These are phyloP conservation scores for Coniferiporia sulphurascens DNA, from an alignment of 1,284 basidiomycete species.

Conservation along the genomic window DNA sequence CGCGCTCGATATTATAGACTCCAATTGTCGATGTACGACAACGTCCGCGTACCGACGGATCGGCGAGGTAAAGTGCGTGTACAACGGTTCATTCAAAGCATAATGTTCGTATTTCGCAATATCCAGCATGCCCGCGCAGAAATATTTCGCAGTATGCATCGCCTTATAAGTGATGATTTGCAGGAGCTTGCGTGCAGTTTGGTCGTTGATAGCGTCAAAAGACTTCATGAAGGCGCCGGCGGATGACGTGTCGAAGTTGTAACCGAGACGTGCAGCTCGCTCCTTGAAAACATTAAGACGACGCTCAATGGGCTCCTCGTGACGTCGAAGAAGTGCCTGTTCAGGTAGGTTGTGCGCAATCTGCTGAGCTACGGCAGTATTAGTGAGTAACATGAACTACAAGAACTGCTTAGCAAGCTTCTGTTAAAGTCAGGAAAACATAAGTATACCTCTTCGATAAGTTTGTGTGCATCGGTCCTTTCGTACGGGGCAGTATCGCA, in stretches of 20 bases:
- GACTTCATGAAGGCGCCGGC: slow-evolving; percentile 83
- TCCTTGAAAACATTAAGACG: slow-evolving; percentile 76
- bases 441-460: slow-evolving; percentile 81
- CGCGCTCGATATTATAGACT: slow-evolving; percentile 71
- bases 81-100: slow-evolving; percentile 85
- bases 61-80: slow-evolving; percentile 96
- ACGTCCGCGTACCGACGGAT: slow-evolving; percentile 94
- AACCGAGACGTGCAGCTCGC: slow-evolving; percentile 80
- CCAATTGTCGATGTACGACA: slow-evolving; percentile 94
- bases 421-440: slow-evolving; percentile 11
- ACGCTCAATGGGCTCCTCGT: slow-evolving; percentile 89
- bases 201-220: slow-evolving; percentile 69
- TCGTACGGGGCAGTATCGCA: slow-evolving; percentile 70
- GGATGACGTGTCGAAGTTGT: slow-evolving; percentile 76
- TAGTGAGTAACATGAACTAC: slow-evolving; percentile 92
- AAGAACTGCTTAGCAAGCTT: slow-evolving; percentile 9
- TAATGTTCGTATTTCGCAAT: slow-evolving; percentile 98
- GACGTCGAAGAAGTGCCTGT: slow-evolving; percentile 89
- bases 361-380: slow-evolving; percentile 87
- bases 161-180: slow-evolving; percentile 84
- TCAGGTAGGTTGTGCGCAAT: slow-evolving; percentile 93
- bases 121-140: slow-evolving; percentile 98
- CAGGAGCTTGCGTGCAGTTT: slow-evolving; percentile 67
- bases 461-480: slow-evolving; percentile 67
- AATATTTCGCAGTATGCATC: slow-evolving; percentile 92